Evolutionary conservation across 495 filamentous ascomycete genomes (phyloP).

Genomic region (Aspergillus cristatus): DNA sequence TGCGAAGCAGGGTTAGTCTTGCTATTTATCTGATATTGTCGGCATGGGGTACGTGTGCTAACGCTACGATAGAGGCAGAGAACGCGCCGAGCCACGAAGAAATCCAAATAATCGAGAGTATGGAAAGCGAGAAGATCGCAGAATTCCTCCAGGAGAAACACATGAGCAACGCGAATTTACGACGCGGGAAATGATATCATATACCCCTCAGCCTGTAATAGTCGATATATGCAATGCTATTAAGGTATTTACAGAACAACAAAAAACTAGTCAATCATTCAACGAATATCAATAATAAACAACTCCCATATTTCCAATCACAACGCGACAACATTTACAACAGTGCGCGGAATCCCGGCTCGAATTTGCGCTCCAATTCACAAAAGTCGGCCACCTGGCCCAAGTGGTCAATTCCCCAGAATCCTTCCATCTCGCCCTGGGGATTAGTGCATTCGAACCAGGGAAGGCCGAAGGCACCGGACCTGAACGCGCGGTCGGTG

Average conservation of each 20-base stretch:
- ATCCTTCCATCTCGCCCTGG: slow-evolving; percentile 50
- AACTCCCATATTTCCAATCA: neutral
- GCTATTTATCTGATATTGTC: neutral
- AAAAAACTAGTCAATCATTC: neutral
- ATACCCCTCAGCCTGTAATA: neutral
- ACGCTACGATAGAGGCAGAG: slow-evolving; percentile 1
- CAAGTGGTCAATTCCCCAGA: slow-evolving; percentile 64
- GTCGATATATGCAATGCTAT: neutral
- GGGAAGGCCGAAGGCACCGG: slow-evolving; percentile 63
- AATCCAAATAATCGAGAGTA: slow-evolving; percentile 15
- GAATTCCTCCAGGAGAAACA: slow-evolving; percentile 25
- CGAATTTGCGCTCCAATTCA: slow-evolving; percentile 35
- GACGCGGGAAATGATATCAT: too few relatives aligned
- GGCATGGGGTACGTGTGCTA: neutral
- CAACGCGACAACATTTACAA: slow-evolving; percentile 7
- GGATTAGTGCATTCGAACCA: slow-evolving; percentile 59
- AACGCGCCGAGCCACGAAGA: slow-evolving; percentile 4
- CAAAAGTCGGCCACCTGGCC: slow-evolving; percentile 55
- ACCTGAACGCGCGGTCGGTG: slow-evolving; percentile 47
- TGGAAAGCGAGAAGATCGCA: slow-evolving; percentile 21
- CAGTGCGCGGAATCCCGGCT: slow-evolving; percentile 22
- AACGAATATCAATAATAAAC: slow-evolving; percentile 2
- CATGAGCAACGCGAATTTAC: slow-evolving; percentile 11
- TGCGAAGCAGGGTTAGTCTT: neutral
- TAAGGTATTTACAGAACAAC: neutral